These are phyloP conservation scores for Hordeum marinum DNA, from an alignment of 176 grass and related monocot genomes.

Conservation along the genomic window DNA sequence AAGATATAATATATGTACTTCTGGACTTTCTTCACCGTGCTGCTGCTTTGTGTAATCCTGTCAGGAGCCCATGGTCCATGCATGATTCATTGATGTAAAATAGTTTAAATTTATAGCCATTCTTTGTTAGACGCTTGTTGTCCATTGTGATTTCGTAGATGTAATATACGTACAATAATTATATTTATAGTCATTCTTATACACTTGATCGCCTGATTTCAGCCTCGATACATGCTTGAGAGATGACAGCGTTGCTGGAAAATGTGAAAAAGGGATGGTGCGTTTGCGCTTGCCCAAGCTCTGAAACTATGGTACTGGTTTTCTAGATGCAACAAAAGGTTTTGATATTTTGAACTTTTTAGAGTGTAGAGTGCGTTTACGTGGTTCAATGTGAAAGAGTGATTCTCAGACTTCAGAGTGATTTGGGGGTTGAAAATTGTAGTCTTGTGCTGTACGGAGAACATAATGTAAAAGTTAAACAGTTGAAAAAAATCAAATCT, in stretches of 20 bases:
- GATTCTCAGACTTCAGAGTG: not conserved
- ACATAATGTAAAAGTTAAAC: not conserved
- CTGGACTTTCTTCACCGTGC: not conserved
- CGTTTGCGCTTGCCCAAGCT: not conserved
- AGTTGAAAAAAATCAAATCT: not conserved
- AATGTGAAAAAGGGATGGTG: not conserved
- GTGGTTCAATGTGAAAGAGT: not conserved
- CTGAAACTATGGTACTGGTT: not conserved
- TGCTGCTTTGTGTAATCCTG: constrained; percentile 10
- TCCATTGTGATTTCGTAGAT: constrained; percentile 3
- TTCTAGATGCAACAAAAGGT: not conserved
- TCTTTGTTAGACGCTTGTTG: not conserved
- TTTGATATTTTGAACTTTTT: not conserved
- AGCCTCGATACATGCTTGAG: not conserved
- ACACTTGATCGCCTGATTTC: not conserved
- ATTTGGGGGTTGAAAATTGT: not conserved
- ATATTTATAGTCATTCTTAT: constrained; percentile 28
- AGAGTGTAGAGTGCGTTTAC: not conserved
- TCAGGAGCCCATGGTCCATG: not conserved
- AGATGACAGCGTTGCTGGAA: not conserved
- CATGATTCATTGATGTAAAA: constrained; percentile 29
- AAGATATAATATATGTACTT: not conserved
- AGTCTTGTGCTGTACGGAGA: not conserved
- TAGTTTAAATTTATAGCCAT: constrained; percentile 10
- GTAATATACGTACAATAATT: not conserved